A percentile compares a stretch with the other conserved stretches of the same genome.
Evolutionary conservation across 441 rosid genomes (phyloP).

Genomic region (Syzygium syzygioides): DNA sequence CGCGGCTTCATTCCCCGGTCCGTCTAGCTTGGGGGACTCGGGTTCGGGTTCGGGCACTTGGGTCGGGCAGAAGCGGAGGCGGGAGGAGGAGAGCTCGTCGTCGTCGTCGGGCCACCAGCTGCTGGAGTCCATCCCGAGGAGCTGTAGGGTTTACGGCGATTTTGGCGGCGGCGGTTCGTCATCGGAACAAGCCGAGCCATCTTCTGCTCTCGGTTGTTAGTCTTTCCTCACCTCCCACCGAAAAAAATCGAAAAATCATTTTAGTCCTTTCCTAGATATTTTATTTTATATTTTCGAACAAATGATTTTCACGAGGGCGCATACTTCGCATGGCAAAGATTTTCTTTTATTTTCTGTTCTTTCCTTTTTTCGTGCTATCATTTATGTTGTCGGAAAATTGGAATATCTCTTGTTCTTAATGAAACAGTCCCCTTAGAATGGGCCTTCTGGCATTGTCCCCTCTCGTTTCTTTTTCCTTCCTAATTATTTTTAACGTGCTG

Average conservation of each 20-base stretch:
- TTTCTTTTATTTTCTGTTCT: neutral
- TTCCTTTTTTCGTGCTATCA: neutral
- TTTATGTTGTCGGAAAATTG: neutral
- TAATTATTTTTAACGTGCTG: neutral
- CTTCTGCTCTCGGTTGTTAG: neutral
- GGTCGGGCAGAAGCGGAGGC: slow-evolving; percentile 45
- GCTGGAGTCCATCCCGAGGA: slow-evolving; percentile 15
- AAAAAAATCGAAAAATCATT: neutral
- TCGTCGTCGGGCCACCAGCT: slow-evolving; percentile 12
- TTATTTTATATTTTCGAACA: neutral
- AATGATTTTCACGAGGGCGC: neutral
- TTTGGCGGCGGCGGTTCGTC: neutral
- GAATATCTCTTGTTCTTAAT: neutral
- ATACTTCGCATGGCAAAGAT: neutral
- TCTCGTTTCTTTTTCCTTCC: neutral
- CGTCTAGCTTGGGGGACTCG: neutral
- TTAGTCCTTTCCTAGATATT: neutral
- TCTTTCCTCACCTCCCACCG: neutral
- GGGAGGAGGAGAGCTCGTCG: slow-evolving; percentile 28
- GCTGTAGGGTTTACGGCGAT: neutral
- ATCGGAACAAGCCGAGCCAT: neutral
- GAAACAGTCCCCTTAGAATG: neutral
- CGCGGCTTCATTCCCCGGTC: neutral
- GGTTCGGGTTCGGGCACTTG: slow-evolving; percentile 19
- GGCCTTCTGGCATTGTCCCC: neutral